Conservation (phyloP, 2,329 filamentous ascomycete species). For the Cercospora zeina region DNA sequence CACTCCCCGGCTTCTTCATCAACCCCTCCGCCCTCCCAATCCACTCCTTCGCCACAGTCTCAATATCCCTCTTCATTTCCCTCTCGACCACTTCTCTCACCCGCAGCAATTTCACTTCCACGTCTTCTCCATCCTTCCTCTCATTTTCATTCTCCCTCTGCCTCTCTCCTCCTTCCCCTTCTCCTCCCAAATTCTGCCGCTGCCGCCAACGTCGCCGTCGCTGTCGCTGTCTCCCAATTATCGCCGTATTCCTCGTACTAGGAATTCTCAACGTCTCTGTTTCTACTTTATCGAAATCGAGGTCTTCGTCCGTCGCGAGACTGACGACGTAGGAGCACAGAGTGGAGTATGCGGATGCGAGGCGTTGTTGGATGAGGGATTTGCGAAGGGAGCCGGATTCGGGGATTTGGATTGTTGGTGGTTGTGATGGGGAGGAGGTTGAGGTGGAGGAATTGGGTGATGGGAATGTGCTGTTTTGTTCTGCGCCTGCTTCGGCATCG, state of each 20-base stretch:
- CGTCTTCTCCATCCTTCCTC: neutral
- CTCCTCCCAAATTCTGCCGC: neutral
- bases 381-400: constrained; percentile 41
- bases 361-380: constrained; percentile 37
- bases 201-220: too few relatives aligned
- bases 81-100: constrained; percentile 54
- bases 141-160: constrained; percentile 60
- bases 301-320: constrained; percentile 64
- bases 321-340: constrained; percentile 75
- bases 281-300: constrained; percentile 68
- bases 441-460: neutral
- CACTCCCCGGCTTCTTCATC: constrained; percentile 48
- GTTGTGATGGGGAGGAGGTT: neutral
- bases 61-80: constrained; percentile 51
- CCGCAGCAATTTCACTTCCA: neutral
- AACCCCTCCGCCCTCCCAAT: constrained; percentile 53
- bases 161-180: neutral
- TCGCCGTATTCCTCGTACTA: constrained; percentile 80
- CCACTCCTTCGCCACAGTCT: constrained; percentile 52
- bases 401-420: constrained; percentile 30
- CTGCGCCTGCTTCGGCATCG: neutral
- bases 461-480: neutral
- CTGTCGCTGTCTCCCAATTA: constrained; percentile 63
- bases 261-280: constrained; percentile 87
- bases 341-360: constrained; percentile 74